These are phyloP conservation scores for Nitzschia putrida DNA, from an alignment of 108 stramenopile genomes.

Conservation along the genomic window DNA sequence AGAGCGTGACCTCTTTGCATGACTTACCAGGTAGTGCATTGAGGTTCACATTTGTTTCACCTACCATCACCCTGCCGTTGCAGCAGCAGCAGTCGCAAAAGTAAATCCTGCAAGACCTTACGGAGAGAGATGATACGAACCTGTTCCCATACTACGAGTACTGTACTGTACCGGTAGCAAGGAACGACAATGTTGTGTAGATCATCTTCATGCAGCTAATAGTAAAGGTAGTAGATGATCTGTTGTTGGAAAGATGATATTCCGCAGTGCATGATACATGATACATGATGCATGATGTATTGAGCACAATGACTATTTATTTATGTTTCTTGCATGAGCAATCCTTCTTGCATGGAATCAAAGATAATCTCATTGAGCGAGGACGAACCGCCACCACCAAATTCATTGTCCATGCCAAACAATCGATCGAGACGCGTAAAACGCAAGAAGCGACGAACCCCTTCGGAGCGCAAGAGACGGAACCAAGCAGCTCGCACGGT, in stretches of 20 bases:
- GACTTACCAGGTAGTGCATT: too few relatives aligned
- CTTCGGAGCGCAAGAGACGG: conserved; percentile 28
- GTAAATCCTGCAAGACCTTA: neutral
- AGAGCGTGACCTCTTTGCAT: too few relatives aligned
- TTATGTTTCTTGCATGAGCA: conserved; percentile 49
- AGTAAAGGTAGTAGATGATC: neutral
- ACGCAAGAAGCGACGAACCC: conserved; percentile 27
- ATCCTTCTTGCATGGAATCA: conserved; percentile 47
- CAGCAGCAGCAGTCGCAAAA: conserved; percentile 22
- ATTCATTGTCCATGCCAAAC: neutral
- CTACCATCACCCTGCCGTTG: conserved; percentile 36
- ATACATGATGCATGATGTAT: too few relatives aligned
- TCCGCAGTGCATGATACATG: too few relatives aligned
- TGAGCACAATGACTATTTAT: too few relatives aligned
- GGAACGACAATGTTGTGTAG: too few relatives aligned
- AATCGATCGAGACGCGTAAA: conserved; percentile 21
- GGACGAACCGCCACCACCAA: neutral
- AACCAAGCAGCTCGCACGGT: conserved; percentile 47
- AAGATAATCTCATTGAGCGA: conserved; percentile 53
- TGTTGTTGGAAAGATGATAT: too few relatives aligned
- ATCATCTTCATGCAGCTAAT: too few relatives aligned
- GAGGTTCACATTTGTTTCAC: too few relatives aligned
- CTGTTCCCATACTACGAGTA: too few relatives aligned
- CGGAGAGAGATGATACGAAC: too few relatives aligned
- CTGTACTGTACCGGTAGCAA: too few relatives aligned